phyloP scores from a whole-genome alignment of 257 asterid species.

The Solanum neorickii region DNA sequence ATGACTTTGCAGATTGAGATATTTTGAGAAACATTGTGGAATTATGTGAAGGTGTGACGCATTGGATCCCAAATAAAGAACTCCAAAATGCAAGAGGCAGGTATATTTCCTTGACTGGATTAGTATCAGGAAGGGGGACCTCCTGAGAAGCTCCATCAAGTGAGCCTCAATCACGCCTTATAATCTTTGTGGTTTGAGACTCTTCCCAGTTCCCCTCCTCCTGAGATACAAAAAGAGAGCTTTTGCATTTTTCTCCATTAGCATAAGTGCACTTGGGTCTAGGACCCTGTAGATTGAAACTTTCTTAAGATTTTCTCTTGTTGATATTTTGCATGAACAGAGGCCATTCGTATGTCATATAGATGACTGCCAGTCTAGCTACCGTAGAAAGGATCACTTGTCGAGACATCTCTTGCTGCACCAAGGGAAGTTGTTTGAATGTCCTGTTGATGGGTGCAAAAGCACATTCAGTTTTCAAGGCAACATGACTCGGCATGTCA shows the following conservation, averaged over 20 bases:
- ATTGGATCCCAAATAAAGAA: slow-evolving; percentile 95
- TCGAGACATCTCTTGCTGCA: slow-evolving; percentile 72
- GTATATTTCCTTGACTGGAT: slow-evolving; percentile 62
- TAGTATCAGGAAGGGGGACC: slow-evolving; percentile 97
- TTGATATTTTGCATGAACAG: slow-evolving; percentile 22
- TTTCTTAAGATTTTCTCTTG: background rate
- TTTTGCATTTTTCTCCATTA: background rate
- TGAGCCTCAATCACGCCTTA: slow-evolving; percentile 85
- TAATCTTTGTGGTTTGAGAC: background rate
- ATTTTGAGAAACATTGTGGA: slow-evolving; percentile 9
- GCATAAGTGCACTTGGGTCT: background rate
- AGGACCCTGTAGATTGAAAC: background rate
- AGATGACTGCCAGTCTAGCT: slow-evolving; percentile 69
- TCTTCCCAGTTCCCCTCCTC: background rate
- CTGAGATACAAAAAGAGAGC: background rate
- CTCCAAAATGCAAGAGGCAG: slow-evolving; percentile 97
- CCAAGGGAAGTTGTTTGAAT: slow-evolving; percentile 62
- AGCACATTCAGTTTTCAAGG: slow-evolving; percentile 38
- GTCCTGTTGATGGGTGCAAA: slow-evolving; percentile 47
- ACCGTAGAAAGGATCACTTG: slow-evolving; percentile 80
- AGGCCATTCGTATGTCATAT: slow-evolving; percentile 68
- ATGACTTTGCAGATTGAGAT: slow-evolving; percentile 34
- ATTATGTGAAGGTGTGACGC: slow-evolving; percentile 70
- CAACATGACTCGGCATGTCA: slow-evolving; percentile 56
- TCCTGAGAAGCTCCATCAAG: slow-evolving; percentile 99